Evolutionary conservation across 805 yeast species (phyloP), one percentile per base, ranked within the genome.

Genomic region (Torulaspora delbrueckii): DNA sequence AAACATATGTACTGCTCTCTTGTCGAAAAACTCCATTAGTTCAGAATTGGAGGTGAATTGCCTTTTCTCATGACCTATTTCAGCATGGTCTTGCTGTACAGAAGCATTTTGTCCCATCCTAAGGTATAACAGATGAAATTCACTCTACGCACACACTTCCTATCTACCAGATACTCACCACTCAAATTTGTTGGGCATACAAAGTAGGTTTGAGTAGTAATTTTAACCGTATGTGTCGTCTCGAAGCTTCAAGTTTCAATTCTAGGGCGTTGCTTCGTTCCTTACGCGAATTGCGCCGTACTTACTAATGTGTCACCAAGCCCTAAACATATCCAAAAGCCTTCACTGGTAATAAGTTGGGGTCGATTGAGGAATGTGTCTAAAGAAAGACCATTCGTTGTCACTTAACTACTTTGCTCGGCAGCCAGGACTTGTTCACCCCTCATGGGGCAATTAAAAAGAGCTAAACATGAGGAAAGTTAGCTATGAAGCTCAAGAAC

Each of bases 21-120:
- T 42, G 30, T 55, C 45, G 33, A 51, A 60, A 35, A 40, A 44
- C 16, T 38, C 37, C 30, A 51, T 8, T 5, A 56, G 26, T 12
- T 58, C 60, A 4, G 40, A 23, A 40, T 46, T 49, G 32, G 42
- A 40, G 9, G 13, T 37, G 18, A 48, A 42, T 6, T 26, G 39
- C 14, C 27, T 7, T 14, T 31, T 36, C 12, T 36, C 36, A 10
- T 34, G 39, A n/a, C 13, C 31, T 14, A 40, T 16, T 12, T 32
- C 38, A 14, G 26, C 28, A 23, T 37, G 32, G 26, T 22, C 38
- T 10, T 40, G 27, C 16, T 37, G 38, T 3, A n/a, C 24, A 18
- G 63, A 59, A 14, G 48, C 37, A 8, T 49, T 38, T 45, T 59
- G 63, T n/a, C 63, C 63, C 63, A 59, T 59, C 9, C 28, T 26